Base-by-base conservation (phyloP, 345 rosid genomes). In the Leavenworthia alabamica region DNA sequence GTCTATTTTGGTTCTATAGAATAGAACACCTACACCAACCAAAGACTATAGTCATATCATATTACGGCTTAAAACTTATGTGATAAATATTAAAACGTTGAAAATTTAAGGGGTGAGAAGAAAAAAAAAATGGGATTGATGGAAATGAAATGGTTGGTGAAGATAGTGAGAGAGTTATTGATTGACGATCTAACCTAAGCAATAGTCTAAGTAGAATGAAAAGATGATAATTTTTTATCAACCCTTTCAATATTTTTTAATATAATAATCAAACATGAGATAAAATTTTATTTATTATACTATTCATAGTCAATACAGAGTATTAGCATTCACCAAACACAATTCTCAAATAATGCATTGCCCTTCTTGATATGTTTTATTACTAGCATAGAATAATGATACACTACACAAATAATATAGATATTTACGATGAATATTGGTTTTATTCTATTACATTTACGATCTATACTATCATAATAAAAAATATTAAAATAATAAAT, bases 61-160 rank as follows among this genome's bases (percentile, higher is more conserved):
- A 1, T 6, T 3, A 6, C n/a, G n/a, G n/a, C n/a, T n/a, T n/a
- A 14, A 13, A 71, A 31, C 0, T 5, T 9, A 41, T 22, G 40
- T 64, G 64, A 8, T 14, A 1, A 22, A 45, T 48, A 3, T 19
- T 3, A 2, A 12, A 41, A 56, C 41, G 1, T 7, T 71, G 3
- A 26, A 46, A 71, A 71, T 7, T 0, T 35, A 1, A 42, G 23
- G 63, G 67, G 48, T 37, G 19, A 0, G 14, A 22, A n/a, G 4
- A 32, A 50, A 58, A 35, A 52, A 36, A 32, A 52, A 53, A 60
- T 72, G 49, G 67, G 63, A 41, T 71, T 65, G 76, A 67, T 65
- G 67, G 59, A 66, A 53, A 24, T 7, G 43, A 44, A 57, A 59
- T 66, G 72, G 76, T 72, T 60, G 76, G 76, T 72, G 67, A 72